Conservation (phyloP, 2,329 filamentous ascomycete species). For the Colletotrichum zoysiae region DNA sequence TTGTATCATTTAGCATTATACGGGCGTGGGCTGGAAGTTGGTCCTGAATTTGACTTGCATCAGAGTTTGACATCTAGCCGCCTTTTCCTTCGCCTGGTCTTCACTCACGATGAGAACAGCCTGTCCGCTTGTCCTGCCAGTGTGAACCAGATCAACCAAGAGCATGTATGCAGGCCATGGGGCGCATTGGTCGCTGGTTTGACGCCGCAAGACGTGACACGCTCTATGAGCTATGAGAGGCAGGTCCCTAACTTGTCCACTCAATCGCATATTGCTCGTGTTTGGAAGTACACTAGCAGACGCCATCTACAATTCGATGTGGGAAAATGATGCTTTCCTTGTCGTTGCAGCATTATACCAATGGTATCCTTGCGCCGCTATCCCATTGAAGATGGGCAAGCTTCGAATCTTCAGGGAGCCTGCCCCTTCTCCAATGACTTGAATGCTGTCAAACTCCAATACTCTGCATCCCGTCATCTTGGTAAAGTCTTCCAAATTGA, state of each 20-base stretch:
- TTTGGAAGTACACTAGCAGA: not conserved
- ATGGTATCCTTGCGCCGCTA: not conserved
- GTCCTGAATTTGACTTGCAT: not conserved
- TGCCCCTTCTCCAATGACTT: constrained; percentile 26
- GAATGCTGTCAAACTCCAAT: constrained; percentile 5
- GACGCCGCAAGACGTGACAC: constrained; percentile 61
- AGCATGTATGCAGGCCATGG: constrained; percentile 62
- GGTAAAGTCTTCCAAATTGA: not conserved
- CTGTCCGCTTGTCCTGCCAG: constrained; percentile 69
- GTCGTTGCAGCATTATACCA: not conserved
- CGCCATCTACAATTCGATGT: not conserved
- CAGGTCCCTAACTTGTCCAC: too few relatives aligned
- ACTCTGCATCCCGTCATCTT: constrained; percentile 9
- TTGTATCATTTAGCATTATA: not conserved
- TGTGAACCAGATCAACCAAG: constrained; percentile 62
- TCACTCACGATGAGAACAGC: constrained; percentile 65
- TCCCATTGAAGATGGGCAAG: too few relatives aligned
- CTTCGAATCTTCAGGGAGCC: not conserved
- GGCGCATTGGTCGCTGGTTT: constrained; percentile 65
- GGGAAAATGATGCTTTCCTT: not conserved
- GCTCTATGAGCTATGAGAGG: constrained; percentile 49
- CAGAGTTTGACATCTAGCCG: not conserved
- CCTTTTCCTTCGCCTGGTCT: constrained; percentile 48
- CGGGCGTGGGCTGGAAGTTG: not conserved
- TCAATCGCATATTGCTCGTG: not conserved